Evolutionary conservation across 495 filamentous ascomycete genomes (phyloP), one percentile per base, ranked within the genome.

Genomic region (Neurospora cerealis): DNA sequence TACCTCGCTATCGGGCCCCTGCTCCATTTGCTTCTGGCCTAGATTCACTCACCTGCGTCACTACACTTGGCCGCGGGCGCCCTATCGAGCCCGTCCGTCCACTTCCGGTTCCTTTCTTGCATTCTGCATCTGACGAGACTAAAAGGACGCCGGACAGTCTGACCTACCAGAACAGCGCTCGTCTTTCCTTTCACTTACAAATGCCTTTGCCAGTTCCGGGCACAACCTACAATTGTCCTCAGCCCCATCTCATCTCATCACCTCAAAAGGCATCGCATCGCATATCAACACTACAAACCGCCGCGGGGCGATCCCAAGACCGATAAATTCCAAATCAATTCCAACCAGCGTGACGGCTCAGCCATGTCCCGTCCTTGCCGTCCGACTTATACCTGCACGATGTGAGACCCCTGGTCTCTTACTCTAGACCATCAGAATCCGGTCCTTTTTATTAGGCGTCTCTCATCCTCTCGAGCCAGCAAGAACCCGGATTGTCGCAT

Each of bases 351-450:
- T 66, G 54, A 66, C 54, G 54, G 54, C 54, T 19, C 54, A 73
- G 72, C 62, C 78, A 74, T 80, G 76, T 74, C 74, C 72, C 74
- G 54, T 19, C 54, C 54, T 62, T 62, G 24, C 28, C 24, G 54
- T 62, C 28, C 54, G 54, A 34, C 54, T 62, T 13, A 32, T 62
- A 62, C 13, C 54, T 62, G 24, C 34, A 66, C 54, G 15, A 77
- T 77, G 74, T 75, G 79, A 81, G 32, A 41, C 70, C 70, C 73
- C 71, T 38, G 21, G 74, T 54, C 60, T 62, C 72, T 19, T 19
- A 24, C 46, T 70, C 72, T 73, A 78, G 76, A 79, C 77, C 75
- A 69, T 48, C 41, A 48, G 44, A 69, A 60, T 66, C 73, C 71
- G 39, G 44, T 54, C 69, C 46, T 38, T 69, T 71, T 72, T 70